Conservation (phyloP, 139 green algal genomes). For the Chlamydomonas urium region DNA sequence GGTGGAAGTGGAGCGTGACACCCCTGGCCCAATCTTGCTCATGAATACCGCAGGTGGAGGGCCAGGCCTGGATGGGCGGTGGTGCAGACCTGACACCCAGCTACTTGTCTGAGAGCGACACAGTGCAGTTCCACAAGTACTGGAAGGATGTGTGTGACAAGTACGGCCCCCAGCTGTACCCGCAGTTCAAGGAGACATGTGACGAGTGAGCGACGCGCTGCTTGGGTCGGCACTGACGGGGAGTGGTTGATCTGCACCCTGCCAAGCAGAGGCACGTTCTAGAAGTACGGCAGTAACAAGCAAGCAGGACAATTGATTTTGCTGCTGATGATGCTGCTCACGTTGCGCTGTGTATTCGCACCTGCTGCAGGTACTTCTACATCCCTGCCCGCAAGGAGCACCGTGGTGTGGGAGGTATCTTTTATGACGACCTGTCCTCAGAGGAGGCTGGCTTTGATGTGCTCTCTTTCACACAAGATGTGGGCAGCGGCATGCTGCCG, state of each 20-base stretch:
- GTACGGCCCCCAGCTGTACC: slow-evolving; percentile 72
- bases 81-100: slow-evolving; percentile 93
- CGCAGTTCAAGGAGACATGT: slow-evolving; percentile 84
- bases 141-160: slow-evolving; percentile 80
- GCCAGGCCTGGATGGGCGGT: slow-evolving; percentile 84
- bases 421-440: slow-evolving; percentile 90
- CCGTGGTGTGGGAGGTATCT: slow-evolving; percentile 91
- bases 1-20: no score
- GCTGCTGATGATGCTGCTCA: no score
- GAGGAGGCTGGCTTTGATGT: slow-evolving; percentile 20
- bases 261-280: no score
- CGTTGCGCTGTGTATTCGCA: no score
- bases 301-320: no score
- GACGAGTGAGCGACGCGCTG: no score
- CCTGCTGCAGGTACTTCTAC: slow-evolving; percentile 84
- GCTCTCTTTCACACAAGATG: slow-evolving; percentile 35
- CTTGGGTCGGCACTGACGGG: no score
- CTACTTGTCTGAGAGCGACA: slow-evolving; percentile 81
- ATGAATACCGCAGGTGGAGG: slow-evolving; percentile 57
- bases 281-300: no score
- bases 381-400: slow-evolving; percentile 89
- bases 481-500: slow-evolving; percentile 62
- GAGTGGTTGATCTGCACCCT: no score
- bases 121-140: slow-evolving; percentile 72
- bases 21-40: no score